Evolutionary conservation across 371 early-diverging fungal genomes (phyloP).

Genomic region (Lichtheimia corymbifera): DNA sequence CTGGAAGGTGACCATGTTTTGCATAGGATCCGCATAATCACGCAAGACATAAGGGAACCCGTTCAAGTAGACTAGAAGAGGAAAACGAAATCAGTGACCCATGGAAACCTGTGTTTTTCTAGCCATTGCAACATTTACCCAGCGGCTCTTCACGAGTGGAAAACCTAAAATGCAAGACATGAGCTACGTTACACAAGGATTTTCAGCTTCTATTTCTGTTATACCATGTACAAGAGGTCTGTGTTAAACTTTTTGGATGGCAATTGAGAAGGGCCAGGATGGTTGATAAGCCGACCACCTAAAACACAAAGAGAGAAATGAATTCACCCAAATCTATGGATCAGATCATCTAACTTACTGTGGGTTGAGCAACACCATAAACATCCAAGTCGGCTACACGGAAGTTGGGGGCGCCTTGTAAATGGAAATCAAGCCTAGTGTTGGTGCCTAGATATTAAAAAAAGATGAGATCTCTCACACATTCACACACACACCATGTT

Average conservation of each 20-base stretch:
- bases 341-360: constrained; percentile 27
- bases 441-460: constrained; percentile 41
- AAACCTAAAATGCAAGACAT: constrained; percentile 51
- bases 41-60: constrained; percentile 73
- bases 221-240: constrained; percentile 48
- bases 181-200: constrained; percentile 6
- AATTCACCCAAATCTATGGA: background rate
- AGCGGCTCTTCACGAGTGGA: constrained; percentile 75
- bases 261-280: constrained; percentile 62
- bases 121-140: constrained; percentile 16
- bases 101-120: too few relatives aligned
- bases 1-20: constrained; percentile 66
- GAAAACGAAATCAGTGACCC: background rate
- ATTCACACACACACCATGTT: too few relatives aligned
- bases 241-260: constrained; percentile 42
- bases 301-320: background rate
- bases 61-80: constrained; percentile 53
- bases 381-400: constrained; percentile 64
- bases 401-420: constrained; percentile 77
- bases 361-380: constrained; percentile 74
- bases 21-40: constrained; percentile 58
- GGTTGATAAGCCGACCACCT: constrained; percentile 62
- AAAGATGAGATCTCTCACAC: background rate
- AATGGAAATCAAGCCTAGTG: constrained; percentile 61
- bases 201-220: constrained; percentile 18